Percentiles rank a stretch among this genome's conserved stretches.
Conservation (phyloP, 257 asterid species). For the Penstemon eatonii region DNA sequence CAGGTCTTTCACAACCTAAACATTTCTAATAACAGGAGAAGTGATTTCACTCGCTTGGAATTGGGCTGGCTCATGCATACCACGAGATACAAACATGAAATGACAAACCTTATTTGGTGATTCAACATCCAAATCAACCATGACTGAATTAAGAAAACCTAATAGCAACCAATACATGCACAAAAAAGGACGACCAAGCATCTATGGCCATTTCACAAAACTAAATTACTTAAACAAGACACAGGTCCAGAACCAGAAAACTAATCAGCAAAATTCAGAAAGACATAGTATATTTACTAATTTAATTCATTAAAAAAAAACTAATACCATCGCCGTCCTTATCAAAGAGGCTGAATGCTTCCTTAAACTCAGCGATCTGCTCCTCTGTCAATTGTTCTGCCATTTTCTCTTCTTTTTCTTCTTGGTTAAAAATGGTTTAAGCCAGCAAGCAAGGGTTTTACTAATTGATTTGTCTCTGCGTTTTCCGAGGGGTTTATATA, state of each 20-base stretch:
- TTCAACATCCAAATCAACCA: too few species aligned
- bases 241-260: background rate
- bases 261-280: background rate
- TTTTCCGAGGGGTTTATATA: background rate
- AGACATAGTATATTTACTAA: background rate
- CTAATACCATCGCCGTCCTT: constrained; percentile 1
- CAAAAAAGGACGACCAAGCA: too few species aligned
- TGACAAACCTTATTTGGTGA: too few species aligned
- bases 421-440: background rate
- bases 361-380: constrained; percentile 19
- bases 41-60: too few species aligned
- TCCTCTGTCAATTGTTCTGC: constrained; percentile 13
- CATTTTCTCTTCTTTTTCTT: background rate
- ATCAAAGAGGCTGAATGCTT: constrained; percentile 10
- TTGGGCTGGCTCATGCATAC: too few species aligned
- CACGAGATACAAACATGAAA: too few species aligned
- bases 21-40: too few species aligned
- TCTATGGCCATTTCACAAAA: too few species aligned
- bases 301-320: background rate
- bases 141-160: too few species aligned
- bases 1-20: background rate
- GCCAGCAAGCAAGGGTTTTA: background rate
- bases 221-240: background rate
- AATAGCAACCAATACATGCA: too few species aligned
- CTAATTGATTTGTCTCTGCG: background rate